Base-by-base conservation (phyloP, 371 early-diverging fungal genomes). In the Aphelidium insulamus region DNA sequence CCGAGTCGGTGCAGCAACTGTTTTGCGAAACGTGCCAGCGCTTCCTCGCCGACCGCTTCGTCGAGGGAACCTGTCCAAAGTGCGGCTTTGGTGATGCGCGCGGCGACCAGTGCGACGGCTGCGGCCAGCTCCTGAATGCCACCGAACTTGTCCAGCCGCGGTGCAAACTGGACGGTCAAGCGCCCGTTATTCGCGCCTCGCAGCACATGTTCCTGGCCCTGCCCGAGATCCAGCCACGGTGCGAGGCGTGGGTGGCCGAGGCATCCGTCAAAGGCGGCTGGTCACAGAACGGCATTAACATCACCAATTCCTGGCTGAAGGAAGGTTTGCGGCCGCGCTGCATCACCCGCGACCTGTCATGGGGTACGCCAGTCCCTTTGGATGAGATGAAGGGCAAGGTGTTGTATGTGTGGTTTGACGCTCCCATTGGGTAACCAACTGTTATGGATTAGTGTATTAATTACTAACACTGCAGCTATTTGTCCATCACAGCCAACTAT, bases 371-470 rank as follows among this genome's bases (percentile, higher is more conserved):
- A 24, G 98, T 99, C 9, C 99, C 99, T 12, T 49, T 81, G 21
- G 55, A 60, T 15, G 87, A 77, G 7, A 87, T 67, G 43, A 76
- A 90, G 43, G 66, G 71, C 31, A 98, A 98, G 60, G 99, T 99
- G 19, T 97, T 99, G 39, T 99, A 99, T 56, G 99, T 99, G 19
- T 99, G 99, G 99, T 99, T 92, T 46, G 99, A 98, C 55, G 99
- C 98, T 11, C 85, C 86, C 30, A 90, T 98, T 36, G 98, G 98
- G 41, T 95, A 95, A 52, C 75, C 79, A n/a, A n/a, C n/a, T n/a
- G n/a, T n/a, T n/a, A n/a, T n/a, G n/a, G n/a, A n/a, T n/a, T n/a
- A n/a, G n/a, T n/a, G n/a, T n/a, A n/a, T n/a, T n/a, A n/a, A n/a
- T n/a, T n/a, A n/a, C n/a, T n/a, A n/a, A n/a, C n/a, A n/a, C n/a